Evolutionary conservation across 345 rosid species (phyloP).

Genomic region (Acer yangbiense): DNA sequence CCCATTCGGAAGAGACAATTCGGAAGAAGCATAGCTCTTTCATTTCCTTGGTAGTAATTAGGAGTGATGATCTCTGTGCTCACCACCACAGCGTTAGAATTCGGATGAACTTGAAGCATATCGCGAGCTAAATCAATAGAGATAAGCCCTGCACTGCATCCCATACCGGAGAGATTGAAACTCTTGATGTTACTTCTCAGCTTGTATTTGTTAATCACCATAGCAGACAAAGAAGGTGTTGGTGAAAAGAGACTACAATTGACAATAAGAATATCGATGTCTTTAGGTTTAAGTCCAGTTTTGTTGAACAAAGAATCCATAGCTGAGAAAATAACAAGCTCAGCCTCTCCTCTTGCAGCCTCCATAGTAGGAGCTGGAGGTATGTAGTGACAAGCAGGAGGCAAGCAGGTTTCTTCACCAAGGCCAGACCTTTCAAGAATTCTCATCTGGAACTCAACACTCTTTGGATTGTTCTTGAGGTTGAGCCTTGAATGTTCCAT

Average conservation of each 20-base stretch:
- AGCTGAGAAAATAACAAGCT: constrained; percentile 68
- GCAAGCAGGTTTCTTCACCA: constrained; percentile 79
- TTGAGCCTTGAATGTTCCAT: constrained; percentile 65
- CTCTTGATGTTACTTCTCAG: constrained; percentile 78
- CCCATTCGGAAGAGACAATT: constrained; percentile 92
- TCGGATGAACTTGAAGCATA: constrained; percentile 69
- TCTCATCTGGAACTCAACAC: constrained; percentile 70
- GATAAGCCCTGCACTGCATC: constrained; percentile 77
- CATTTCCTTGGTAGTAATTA: constrained; percentile 67
- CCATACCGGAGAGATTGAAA: constrained; percentile 84
- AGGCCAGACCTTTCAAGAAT: constrained; percentile 77
- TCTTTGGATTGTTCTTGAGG: constrained; percentile 47
- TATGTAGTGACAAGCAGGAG: constrained; percentile 79
- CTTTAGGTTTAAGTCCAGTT: constrained; percentile 66
- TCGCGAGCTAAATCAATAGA: constrained; percentile 74
- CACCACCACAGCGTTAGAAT: constrained; percentile 62
- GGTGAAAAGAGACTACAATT: constrained; percentile 80
- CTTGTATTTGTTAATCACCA: constrained; percentile 79
- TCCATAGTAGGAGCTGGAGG: constrained; percentile 76
- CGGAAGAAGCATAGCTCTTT: constrained; percentile 77
- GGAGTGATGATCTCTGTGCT: constrained; percentile 82
- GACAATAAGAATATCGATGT: constrained; percentile 66
- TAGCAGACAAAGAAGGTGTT: constrained; percentile 73
- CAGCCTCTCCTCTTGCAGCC: constrained; percentile 62
- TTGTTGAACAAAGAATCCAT: constrained; percentile 65